Base-by-base conservation (phyloP, 805 yeast species). In the Myxozyma melibiosi region DNA sequence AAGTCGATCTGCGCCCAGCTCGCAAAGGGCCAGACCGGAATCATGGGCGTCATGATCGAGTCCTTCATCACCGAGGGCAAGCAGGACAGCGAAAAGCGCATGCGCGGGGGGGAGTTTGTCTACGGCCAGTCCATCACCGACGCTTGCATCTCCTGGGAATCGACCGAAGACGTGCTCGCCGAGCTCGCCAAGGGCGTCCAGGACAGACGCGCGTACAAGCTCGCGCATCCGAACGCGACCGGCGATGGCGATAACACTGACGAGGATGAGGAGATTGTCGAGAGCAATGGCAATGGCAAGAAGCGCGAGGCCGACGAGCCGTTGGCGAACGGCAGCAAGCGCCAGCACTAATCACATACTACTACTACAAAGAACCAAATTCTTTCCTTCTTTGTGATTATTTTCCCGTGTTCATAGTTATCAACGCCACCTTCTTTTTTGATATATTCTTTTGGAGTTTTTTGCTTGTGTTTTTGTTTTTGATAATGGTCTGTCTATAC, bases 41-140 rank as follows among this genome's bases (percentile, higher is more conserved):
- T 94, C 61, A 86, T 96, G 73, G 99, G 99, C 66, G 83, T 94
- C 56, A 94, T 94, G 99, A 90, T 94, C 70, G 99, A 94, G 79
- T 85, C 95, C 57, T 88, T 92, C 71, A 82, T 94, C 65, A 81
- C 80, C 60, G 97, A 87, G 71, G 99, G 99, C 51, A 86, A 95
- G 76, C 99, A 94, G 78, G 84, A 87, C 68, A 51, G 57, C 33
- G 44, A 43, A 20, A 45, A 28, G 48, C 40, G 25, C 38, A 52
- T 57, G 42, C 96, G 96, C 53, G 85, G 86, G 70, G 79, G 78
- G 53, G 82, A 78, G 22, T 81, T 92, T 74, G 82, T 86, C 69
- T 92, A 92, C 75, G 99, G 99, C 62, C 88, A 90, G 62, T 88
- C 96, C 30, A 90, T 92, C 67, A 92, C 99, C n/a, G 99, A 92